Percentiles rank a stretch among this genome's conserved stretches.
These are phyloP conservation scores for Penicillium taxi DNA, from an alignment of 495 filamentous ascomycete genomes.

Conservation along the genomic window DNA sequence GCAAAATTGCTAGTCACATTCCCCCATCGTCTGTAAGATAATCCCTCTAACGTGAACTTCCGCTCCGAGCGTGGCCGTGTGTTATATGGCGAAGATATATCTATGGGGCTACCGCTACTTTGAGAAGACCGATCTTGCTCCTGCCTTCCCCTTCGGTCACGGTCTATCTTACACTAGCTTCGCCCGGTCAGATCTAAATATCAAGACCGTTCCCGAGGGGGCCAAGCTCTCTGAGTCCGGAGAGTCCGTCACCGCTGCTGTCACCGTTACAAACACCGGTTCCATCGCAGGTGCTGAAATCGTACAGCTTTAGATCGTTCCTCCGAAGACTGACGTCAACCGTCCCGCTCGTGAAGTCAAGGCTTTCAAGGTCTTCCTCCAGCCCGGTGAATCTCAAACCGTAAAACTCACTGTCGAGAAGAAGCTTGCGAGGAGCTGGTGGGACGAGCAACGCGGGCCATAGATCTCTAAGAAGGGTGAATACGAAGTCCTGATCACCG, in stretches of 20 bases:
- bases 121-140: conserved; percentile 56
- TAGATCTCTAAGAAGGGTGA: conserved; percentile 75
- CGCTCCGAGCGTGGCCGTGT: conserved; percentile 70
- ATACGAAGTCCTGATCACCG: conserved; percentile 60
- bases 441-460: conserved; percentile 56
- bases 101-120: conserved; percentile 80
- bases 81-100: conserved; percentile 71
- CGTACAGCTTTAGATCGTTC: conserved; percentile 66
- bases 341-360: conserved; percentile 71
- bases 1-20: conserved; percentile 54
- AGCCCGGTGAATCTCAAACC: conserved; percentile 59
- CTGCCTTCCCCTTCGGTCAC: conserved; percentile 75
- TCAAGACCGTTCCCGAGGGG: conserved; percentile 29
- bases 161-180: conserved; percentile 79
- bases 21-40: conserved; percentile 60
- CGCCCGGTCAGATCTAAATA: conserved; percentile 53
- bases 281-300: conserved; percentile 60
- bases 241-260: conserved; percentile 49
- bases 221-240: conserved; percentile 25
- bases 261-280: conserved; percentile 65
- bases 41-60: conserved; percentile 69
- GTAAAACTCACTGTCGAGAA: conserved; percentile 59
- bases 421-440: conserved; percentile 71
- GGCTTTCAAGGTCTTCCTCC: conserved; percentile 70
- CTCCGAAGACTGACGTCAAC: conserved; percentile 47